These are phyloP conservation scores for Diaporthe destruens DNA, from an alignment of 2,329 filamentous ascomycete species.

Conservation along the genomic window DNA sequence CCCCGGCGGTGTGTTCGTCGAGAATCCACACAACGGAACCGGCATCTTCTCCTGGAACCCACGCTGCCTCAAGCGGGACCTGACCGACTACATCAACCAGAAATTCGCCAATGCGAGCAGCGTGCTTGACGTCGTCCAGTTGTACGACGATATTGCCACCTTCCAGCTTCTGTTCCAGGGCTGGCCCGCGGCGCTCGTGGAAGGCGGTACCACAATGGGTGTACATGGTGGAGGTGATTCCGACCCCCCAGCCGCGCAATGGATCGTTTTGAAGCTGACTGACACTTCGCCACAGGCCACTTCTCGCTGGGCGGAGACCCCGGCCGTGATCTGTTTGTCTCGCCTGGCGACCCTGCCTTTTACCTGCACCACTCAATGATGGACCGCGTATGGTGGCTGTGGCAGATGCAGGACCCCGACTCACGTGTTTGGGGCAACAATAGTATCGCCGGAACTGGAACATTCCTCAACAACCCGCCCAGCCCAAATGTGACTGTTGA, in stretches of 20 bases:
- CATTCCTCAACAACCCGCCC: conserved; percentile 42
- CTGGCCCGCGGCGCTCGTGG: neutral
- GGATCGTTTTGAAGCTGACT: neutral
- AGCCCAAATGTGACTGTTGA: conserved; percentile 43
- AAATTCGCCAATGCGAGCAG: conserved; percentile 20
- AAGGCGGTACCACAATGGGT: conserved; percentile 1
- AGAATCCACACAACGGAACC: conserved; percentile 43
- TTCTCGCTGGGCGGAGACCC: conserved; percentile 1
- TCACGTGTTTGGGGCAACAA: conserved; percentile 49
- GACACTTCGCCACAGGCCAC: neutral
- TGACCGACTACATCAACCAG: conserved; percentile 42
- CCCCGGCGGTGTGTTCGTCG: conserved; percentile 45
- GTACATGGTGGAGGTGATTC: conserved; percentile 3
- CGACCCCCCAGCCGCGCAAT: neutral
- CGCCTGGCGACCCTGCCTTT: conserved; percentile 1
- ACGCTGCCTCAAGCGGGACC: conserved; percentile 54
- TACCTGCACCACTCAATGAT: conserved; percentile 19
- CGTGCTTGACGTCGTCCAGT: conserved; percentile 8
- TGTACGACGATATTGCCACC: conserved; percentile 35
- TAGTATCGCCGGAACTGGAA: conserved; percentile 15
- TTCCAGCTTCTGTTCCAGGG: conserved; percentile 55
- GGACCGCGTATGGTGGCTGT: conserved; percentile 52
- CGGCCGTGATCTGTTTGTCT: conserved; percentile 7
- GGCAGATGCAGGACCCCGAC: conserved; percentile 52
- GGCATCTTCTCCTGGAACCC: conserved; percentile 53